phyloP scores from a whole-genome alignment of 768 basidiomycete genomes.

The Amanita thiersii region DNA sequence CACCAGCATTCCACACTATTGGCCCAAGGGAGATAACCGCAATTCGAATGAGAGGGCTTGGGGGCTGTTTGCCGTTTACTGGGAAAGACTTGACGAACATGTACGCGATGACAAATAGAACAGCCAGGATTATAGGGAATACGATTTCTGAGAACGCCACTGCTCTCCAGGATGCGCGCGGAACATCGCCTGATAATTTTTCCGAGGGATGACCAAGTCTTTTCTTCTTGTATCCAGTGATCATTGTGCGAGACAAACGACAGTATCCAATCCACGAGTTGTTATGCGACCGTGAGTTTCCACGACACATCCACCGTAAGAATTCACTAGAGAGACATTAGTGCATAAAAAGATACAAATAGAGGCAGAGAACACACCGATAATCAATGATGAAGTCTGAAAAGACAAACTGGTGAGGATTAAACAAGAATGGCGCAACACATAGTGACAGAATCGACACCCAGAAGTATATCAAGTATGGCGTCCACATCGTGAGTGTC shows the following conservation, averaged over 20 bases:
- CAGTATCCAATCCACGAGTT: constrained; percentile 99
- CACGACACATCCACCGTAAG: constrained; percentile 97
- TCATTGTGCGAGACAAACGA: constrained; percentile 93
- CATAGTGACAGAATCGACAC: constrained; percentile 88
- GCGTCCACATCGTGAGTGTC: constrained; percentile 86
- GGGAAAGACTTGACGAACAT: constrained; percentile 92
- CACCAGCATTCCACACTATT: constrained; percentile 89
- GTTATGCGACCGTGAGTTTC: constrained; percentile 93
- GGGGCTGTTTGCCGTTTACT: constrained; percentile 50
- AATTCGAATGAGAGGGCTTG: constrained; percentile 87
- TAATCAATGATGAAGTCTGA: constrained; percentile 97
- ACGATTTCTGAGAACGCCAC: constrained; percentile 84
- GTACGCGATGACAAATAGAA: constrained; percentile 82
- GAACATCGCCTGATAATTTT: constrained; percentile 92
- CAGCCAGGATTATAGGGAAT: constrained; percentile 79
- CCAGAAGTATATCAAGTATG: constrained; percentile 97
- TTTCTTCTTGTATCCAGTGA: constrained; percentile 99
- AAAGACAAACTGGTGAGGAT: constrained; percentile 98
- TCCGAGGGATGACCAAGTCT: constrained; percentile 94
- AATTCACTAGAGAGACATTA: constrained; percentile 62
- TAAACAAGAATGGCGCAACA: constrained; percentile 96
- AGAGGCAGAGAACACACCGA: constrained; percentile 37
- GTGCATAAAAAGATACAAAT: not conserved
- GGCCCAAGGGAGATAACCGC: constrained; percentile 91
- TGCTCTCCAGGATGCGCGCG: constrained; percentile 87